These are phyloP conservation scores for Waitea zeae DNA, from an alignment of 1,284 basidiomycete genomes.

Conservation along the genomic window DNA sequence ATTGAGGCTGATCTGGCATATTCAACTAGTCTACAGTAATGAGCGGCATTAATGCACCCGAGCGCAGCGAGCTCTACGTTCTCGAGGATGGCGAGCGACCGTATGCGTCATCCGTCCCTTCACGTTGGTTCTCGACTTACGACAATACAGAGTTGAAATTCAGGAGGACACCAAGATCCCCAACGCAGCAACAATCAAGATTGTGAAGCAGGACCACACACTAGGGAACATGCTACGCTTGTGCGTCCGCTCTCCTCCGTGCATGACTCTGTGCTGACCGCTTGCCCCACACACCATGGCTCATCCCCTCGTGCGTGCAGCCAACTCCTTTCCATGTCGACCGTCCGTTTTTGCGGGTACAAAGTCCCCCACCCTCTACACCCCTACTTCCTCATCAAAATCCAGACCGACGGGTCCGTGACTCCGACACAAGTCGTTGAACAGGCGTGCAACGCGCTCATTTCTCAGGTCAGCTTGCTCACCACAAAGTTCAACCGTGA, in stretches of 20 bases:
- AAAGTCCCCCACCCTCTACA: constrained; percentile 95
- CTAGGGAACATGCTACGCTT: constrained; percentile 90
- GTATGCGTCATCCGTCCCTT: constrained; percentile 31
- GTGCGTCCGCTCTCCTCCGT: constrained; percentile 13
- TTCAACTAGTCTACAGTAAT: not conserved
- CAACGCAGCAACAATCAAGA: constrained; percentile 86
- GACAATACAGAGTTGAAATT: constrained; percentile 59
- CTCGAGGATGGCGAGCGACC: constrained; percentile 85
- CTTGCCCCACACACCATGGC: too few relatives aligned
- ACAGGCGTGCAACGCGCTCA: constrained; percentile 70
- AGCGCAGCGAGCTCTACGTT: constrained; percentile 83
- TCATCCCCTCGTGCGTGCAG: too few relatives aligned
- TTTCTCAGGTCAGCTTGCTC: constrained; percentile 52
- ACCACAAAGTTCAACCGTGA: constrained; percentile 63
- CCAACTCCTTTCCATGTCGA: constrained; percentile 76
- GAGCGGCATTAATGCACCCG: constrained; percentile 74
- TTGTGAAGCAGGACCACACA: constrained; percentile 96
- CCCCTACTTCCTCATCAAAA: constrained; percentile 85
- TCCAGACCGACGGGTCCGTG: constrained; percentile 83
- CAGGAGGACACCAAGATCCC: constrained; percentile 95
- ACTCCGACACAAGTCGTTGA: constrained; percentile 79
- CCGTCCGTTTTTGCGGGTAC: constrained; percentile 92
- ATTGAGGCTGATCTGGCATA: not conserved
- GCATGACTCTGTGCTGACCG: too few relatives aligned
- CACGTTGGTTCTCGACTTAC: constrained; percentile 6